Evolutionary conservation across 108 stramenopile genomes (phyloP).

Genomic region (Nitzschia inconspicua): DNA sequence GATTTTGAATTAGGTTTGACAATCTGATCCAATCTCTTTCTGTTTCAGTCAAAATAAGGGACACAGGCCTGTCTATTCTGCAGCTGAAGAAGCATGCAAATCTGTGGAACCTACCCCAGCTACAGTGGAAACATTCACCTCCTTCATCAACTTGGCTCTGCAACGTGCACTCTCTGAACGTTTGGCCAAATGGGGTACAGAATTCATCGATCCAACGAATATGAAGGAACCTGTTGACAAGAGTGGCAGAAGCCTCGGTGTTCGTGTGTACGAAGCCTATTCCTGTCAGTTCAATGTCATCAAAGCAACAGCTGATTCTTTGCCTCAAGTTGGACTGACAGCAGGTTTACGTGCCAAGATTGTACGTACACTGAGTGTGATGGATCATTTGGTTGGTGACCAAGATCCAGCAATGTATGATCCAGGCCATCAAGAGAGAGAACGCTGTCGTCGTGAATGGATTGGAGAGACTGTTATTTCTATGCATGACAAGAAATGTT

Average conservation of each 20-base stretch:
- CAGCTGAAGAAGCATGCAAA: neutral
- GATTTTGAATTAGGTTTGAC: neutral
- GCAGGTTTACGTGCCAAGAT: slow-evolving; percentile 63
- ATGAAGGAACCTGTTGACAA: slow-evolving; percentile 42
- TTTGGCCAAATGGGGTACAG: slow-evolving; percentile 49
- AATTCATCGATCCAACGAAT: slow-evolving; percentile 48
- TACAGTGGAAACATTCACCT: slow-evolving; percentile 27
- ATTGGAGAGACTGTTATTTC: slow-evolving; percentile 55
- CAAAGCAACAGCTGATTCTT: slow-evolving; percentile 8
- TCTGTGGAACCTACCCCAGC: slow-evolving; percentile 21
- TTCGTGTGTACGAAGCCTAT: slow-evolving; percentile 50
- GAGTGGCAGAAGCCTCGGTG: slow-evolving; percentile 36
- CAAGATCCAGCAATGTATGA: slow-evolving; percentile 17
- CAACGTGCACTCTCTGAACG: slow-evolving; percentile 50
- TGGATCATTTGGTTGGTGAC: slow-evolving; percentile 30
- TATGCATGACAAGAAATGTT: slow-evolving; percentile 56
- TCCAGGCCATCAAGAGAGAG: slow-evolving; percentile 11
- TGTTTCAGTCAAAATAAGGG: slow-evolving; percentile 30
- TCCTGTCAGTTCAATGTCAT: slow-evolving; percentile 44
- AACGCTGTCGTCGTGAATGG: slow-evolving; percentile 26
- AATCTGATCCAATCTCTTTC: neutral
- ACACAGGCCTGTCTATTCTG: slow-evolving; percentile 36
- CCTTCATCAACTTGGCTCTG: slow-evolving; percentile 51
- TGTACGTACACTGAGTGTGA: slow-evolving; percentile 37
- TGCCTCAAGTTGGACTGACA: slow-evolving; percentile 35